Evolutionary conservation across 208 protist species (phyloP), one percentile per base, ranked within the genome.

Genomic region (Acanthamoeba healyi): DNA sequence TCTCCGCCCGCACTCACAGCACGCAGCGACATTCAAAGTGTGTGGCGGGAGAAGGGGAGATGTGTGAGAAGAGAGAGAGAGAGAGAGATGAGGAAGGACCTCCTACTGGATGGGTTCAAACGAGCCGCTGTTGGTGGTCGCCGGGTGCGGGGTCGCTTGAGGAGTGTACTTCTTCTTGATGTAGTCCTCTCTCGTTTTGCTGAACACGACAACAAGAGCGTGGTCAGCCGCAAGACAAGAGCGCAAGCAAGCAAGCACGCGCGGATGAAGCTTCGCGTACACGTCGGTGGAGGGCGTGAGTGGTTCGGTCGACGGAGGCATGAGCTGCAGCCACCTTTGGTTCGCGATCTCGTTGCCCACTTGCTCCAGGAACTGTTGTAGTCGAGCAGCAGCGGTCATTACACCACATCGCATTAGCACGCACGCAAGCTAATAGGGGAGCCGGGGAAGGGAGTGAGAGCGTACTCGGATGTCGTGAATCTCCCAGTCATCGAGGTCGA

Each of bases 401-500:
- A 54, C 49, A 19, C 15, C 15, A 54, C n/a, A n/a, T n/a, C 49
- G 49, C 49, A 56, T 22, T 22, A 17, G 17, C 51, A 22, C 51
- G 51, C 51, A 26, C 0, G 36, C 34, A 34, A 36, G 5, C 65
- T 5, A 44, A 3, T 14, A 4, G 24, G 42, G 14, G 14, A 86
- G 34, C 6, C 12, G 34, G 2, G 17, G 14, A 9, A 10, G 5
- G 24, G 14, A 22, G 19, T 19, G 29, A 44, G 61, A 24, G 6
- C 14, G 79, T 63, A 87, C 79, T n/a, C 49, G 42, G n/a, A 87
- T 87, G 40, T 51, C 49, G 42, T 87, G n/a, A 22, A 63, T 87
- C 49, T 87, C 79, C 79, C 79, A 87, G 7, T 87, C 79, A 24
- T 87, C 79, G 22, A 87, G 79, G 36, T 63, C 79, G 79, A 87